These are phyloP conservation scores for Coemansia sp. DNA, from an alignment of 192 early-diverging fungal genomes.

Conservation along the genomic window DNA sequence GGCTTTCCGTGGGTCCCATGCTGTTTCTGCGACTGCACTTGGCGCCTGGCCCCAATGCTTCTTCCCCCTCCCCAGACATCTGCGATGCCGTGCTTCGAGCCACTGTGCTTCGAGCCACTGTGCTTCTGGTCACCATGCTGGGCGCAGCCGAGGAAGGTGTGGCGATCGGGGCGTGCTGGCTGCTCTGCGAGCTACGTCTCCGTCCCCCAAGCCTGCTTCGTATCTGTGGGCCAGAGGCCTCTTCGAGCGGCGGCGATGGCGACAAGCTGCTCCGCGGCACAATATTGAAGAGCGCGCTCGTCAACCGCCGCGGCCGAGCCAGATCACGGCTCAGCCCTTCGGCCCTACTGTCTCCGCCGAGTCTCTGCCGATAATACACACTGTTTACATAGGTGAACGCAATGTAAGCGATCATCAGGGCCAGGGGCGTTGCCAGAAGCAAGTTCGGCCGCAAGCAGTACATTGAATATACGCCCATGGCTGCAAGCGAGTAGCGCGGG, in stretches of 20 bases:
- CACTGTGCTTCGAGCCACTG: too few species aligned
- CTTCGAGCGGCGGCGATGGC: not conserved
- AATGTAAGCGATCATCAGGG: constrained; percentile 41
- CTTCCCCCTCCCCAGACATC: not conserved
- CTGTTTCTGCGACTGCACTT: constrained; percentile 6
- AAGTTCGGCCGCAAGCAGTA: constrained; percentile 43
- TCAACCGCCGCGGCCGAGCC: constrained; percentile 1
- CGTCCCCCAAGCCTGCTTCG: constrained; percentile 2
- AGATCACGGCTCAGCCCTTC: not conserved
- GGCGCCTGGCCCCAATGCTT: not conserved
- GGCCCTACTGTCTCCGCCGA: not conserved
- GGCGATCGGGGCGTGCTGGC: too few species aligned
- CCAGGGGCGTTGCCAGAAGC: constrained; percentile 34
- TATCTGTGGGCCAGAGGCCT: not conserved
- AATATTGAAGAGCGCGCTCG: constrained; percentile 5
- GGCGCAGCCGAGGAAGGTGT: too few species aligned
- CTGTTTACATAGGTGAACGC: constrained; percentile 34
- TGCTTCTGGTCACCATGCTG: too few species aligned
- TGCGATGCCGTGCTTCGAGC: not conserved
- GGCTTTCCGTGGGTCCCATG: too few species aligned
- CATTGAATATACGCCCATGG: constrained; percentile 37
- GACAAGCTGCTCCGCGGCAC: constrained; percentile 3
- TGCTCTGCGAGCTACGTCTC: constrained; percentile 2
- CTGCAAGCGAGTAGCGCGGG: constrained; percentile 22
- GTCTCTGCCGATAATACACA: constrained; percentile 5